Percentiles rank a stretch among this genome's conserved stretches.
phyloP scores from a whole-genome alignment of 257 asterid species.

The Solanum sejunctum region DNA sequence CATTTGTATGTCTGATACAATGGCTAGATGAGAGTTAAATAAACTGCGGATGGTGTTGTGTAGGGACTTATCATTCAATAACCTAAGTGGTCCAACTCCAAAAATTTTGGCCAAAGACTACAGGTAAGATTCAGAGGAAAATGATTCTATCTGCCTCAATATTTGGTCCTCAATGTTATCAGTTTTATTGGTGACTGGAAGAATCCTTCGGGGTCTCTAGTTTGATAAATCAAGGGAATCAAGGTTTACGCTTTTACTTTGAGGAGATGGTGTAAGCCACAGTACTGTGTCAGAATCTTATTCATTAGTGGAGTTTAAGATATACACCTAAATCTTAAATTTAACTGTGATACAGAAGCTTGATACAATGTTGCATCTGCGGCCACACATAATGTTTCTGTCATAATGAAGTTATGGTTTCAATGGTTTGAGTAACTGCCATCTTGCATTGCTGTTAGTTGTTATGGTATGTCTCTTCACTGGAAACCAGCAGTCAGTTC shows the following conservation, averaged over 20 bases:
- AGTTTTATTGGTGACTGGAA: not conserved
- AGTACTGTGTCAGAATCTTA: not conserved
- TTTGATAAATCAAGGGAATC: not conserved
- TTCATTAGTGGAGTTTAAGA: not conserved
- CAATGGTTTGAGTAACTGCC: not conserved
- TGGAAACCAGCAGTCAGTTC: not conserved
- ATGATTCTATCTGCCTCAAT: not conserved
- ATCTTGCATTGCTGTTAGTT: not conserved
- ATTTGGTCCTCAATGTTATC: not conserved
- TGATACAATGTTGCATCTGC: not conserved
- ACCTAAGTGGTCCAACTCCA: slow-evolving; percentile 77
- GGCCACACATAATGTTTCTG: not conserved
- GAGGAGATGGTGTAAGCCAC: not conserved
- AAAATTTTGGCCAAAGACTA: slow-evolving; percentile 75
- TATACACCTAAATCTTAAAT: not conserved
- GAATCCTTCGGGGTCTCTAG: not conserved
- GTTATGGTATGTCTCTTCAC: not conserved
- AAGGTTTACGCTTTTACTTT: not conserved
- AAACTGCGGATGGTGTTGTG: slow-evolving; percentile 7
- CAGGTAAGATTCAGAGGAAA: slow-evolving; percentile 36
- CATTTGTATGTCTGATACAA: not conserved
- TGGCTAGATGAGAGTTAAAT: not conserved
- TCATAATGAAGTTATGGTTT: not conserved
- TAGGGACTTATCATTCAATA: slow-evolving; percentile 87
- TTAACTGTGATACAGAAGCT: not conserved